These are phyloP conservation scores for Microsporum ferrugineum DNA, from an alignment of 2,329 filamentous ascomycete genomes.

Conservation along the genomic window DNA sequence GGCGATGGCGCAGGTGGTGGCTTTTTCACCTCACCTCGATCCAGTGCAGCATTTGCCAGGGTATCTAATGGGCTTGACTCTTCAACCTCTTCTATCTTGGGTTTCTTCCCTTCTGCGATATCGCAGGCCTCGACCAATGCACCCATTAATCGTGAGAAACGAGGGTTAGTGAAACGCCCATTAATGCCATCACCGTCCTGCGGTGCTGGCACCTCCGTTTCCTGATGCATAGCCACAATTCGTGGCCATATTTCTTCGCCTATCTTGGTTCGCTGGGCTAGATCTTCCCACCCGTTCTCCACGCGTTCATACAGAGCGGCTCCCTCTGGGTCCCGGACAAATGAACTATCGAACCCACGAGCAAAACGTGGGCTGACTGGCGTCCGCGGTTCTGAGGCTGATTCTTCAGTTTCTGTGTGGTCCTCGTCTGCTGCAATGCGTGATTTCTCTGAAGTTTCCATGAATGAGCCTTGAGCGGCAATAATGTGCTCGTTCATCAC, in stretches of 20 bases:
- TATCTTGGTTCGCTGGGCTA: conserved; percentile 29
- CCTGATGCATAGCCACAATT: conserved; percentile 28
- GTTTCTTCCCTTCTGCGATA: conserved; percentile 17
- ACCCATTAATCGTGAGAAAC: conserved; percentile 12
- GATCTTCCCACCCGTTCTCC: conserved; percentile 31
- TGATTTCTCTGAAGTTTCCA: conserved; percentile 29
- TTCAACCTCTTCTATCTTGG: conserved; percentile 21
- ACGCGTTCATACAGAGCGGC: conserved; percentile 27
- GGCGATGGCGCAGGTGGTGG: conserved; percentile 12
- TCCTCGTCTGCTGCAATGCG: conserved; percentile 32
- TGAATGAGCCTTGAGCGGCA: conserved; percentile 31
- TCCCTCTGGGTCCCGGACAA: conserved; percentile 25
- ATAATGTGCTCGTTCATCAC: conserved; percentile 30
- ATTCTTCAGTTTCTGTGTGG: conserved; percentile 25
- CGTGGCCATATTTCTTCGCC: conserved; percentile 29
- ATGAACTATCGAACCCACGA: conserved; percentile 26
- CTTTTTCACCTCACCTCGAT: conserved; percentile 3
- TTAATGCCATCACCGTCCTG: conserved; percentile 9
- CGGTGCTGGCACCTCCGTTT: conserved; percentile 13
- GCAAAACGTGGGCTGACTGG: conserved; percentile 5
- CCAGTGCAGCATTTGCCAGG: conserved; percentile 24
- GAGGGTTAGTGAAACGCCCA: conserved; percentile 6
- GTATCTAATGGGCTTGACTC: conserved; percentile 24
- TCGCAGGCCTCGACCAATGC: conserved; percentile 19
- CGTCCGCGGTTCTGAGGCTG: conserved; percentile 11